phyloP scores from a whole-genome alignment of 331 rosid species.

The Malus hybrid region DNA sequence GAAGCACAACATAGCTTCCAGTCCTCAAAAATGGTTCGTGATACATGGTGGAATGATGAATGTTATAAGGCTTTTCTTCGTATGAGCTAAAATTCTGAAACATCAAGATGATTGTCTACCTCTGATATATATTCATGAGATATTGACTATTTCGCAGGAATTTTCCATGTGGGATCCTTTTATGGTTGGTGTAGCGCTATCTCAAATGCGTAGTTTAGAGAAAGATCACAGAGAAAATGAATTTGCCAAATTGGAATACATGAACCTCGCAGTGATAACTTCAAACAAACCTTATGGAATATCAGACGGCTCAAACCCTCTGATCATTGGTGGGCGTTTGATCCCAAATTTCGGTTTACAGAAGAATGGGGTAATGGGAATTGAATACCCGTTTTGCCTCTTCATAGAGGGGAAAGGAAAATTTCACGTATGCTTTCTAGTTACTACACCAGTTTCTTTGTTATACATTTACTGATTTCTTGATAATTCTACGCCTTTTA shows the following conservation, averaged over 20 bases:
- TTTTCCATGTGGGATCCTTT: slow-evolving; percentile 21
- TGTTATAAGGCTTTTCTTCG: slow-evolving; percentile 2
- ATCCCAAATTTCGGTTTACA: neutral
- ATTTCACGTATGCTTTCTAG: slow-evolving; percentile 5
- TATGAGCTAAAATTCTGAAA: neutral
- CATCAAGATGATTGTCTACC: neutral
- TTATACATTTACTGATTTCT: neutral
- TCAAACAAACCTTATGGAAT: slow-evolving; percentile 9
- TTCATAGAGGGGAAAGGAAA: neutral
- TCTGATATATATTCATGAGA: neutral
- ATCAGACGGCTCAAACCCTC: slow-evolving; percentile 19
- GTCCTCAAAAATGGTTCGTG: slow-evolving; percentile 9
- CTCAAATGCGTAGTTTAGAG: slow-evolving; percentile 5
- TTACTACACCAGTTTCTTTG: neutral
- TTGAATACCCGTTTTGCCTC: slow-evolving; percentile 7
- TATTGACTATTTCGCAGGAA: neutral
- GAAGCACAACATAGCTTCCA: slow-evolving; percentile 13
- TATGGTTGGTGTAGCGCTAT: slow-evolving; percentile 4
- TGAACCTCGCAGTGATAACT: slow-evolving; percentile 10
- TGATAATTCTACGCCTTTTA: neutral
- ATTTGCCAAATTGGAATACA: slow-evolving; percentile 10
- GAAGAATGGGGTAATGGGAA: neutral
- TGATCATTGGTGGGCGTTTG: neutral
- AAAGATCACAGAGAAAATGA: neutral
- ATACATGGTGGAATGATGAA: neutral